Base-by-base conservation (phyloP, 2,329 filamentous ascomycete genomes). In the Apiospora kogelbergensis region DNA sequence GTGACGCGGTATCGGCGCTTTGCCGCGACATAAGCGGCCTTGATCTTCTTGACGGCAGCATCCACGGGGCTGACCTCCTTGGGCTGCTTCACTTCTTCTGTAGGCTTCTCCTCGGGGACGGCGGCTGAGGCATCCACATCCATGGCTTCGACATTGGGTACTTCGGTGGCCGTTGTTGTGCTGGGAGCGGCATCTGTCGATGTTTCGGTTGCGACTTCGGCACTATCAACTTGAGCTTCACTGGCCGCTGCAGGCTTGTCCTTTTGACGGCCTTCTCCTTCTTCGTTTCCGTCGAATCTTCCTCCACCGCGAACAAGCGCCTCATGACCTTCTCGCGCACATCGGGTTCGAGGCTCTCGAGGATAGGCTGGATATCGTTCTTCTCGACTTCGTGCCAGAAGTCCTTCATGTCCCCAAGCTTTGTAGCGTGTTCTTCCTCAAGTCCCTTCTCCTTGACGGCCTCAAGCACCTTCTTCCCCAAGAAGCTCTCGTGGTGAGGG, bases 351-450 rank as follows among this genome's bases (percentile, higher is more conserved):
- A 95, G 79, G 33, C 81, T 80, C 7, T 86, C 87, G 6, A 91
- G 78, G 15, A 91, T 87, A 0, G 89, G 94, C 81, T 93, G 90
- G 76, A 98, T 92, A 53, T 93, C 86, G 72, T 91, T 90, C 77
- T 94, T 90, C 75, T 98, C 94, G 0, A 95, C 89, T 6, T 92
- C 88, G 1, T 89, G 83, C 96, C 96, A 99, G 78, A 94, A 98
- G 22, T 87, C 84, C 68, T 89, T 86, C 13, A 97, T 91, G 73
- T 97, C 95, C 53, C 88, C 89, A 80, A 97, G 91, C 67, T 92
- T 85, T 69, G 85, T 82, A 45, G 87, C 83, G 73, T 93, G 91
- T 11, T 87, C 88, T 42, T 94, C 91, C 53, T 92, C 82, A 63
- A 93, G 89, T 1, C 89, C 90, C 66, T 91, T 88, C 78, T 93